phyloP scores from a whole-genome alignment of 441 rosid genomes.

The Croton laevigatus region DNA sequence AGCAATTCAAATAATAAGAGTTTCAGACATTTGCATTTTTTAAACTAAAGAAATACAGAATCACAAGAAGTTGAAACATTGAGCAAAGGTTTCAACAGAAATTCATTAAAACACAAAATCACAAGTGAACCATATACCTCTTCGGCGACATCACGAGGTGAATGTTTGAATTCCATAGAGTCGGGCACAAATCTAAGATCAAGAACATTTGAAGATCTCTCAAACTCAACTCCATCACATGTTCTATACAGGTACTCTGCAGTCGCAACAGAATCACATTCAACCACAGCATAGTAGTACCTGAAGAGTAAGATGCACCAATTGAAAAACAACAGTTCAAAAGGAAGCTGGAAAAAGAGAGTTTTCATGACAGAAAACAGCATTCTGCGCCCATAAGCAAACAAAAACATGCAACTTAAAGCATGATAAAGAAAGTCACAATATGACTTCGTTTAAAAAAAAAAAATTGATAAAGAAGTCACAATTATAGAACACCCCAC shows the following conservation, averaged over 20 bases:
- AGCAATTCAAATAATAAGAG: constrained; percentile 6
- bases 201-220: constrained; percentile 89
- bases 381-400: neutral
- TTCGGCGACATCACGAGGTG: constrained; percentile 79
- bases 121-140: constrained; percentile 49
- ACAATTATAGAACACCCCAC: too few species aligned
- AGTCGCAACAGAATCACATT: constrained; percentile 75
- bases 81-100: neutral
- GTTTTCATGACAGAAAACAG: neutral
- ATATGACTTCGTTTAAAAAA: too few species aligned
- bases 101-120: neutral
- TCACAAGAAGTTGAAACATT: constrained; percentile 4
- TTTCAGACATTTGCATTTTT: constrained; percentile 3
- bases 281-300: constrained; percentile 83
- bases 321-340: neutral
- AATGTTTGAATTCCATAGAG: constrained; percentile 79
- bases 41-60: neutral
- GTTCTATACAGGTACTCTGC: constrained; percentile 74
- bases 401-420: neutral
- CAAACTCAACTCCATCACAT: constrained; percentile 91
- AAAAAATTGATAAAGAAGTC: too few species aligned
- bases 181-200: constrained; percentile 95
- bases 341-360: neutral
- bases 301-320: constrained; percentile 33
- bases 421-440: neutral